Evolutionary conservation across 257 asterid genomes (phyloP).

Genomic region (Penstemon barbatus): DNA sequence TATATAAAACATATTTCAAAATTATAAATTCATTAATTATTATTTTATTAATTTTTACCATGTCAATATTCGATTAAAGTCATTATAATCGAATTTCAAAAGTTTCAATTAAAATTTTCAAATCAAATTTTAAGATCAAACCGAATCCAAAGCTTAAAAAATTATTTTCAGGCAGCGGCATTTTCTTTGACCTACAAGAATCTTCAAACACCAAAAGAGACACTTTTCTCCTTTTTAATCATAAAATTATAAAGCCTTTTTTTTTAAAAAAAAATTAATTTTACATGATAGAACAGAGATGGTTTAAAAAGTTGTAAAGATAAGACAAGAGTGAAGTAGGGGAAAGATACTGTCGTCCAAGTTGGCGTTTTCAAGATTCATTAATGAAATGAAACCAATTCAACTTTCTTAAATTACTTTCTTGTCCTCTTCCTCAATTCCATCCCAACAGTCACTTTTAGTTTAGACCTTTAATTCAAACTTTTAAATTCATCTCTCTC

Average conservation of each 20-base stretch:
- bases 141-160: too few species aligned
- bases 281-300: neutral
- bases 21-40: too few species aligned
- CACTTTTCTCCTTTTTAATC: conserved; percentile 33
- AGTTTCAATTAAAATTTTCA: too few species aligned
- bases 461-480: conserved; percentile 45
- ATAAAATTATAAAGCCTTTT: conserved; percentile 2
- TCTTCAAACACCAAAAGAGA: conserved; percentile 32
- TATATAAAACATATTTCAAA: too few species aligned
- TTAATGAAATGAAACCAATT: neutral
- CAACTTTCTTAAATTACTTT: conserved; percentile 32
- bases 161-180: too few species aligned
- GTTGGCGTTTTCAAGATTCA: conserved; percentile 38
- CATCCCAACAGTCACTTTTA: neutral
- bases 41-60: too few species aligned
- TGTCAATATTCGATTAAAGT: too few species aligned
- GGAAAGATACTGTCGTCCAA: conserved; percentile 36
- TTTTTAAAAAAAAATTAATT: neutral
- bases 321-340: conserved; percentile 1
- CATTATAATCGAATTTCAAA: too few species aligned
- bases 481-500: conserved; percentile 28
- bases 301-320: neutral
- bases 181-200: conserved; percentile 23
- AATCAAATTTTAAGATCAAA: too few species aligned
- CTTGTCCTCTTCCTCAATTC: conserved; percentile 36